Evolutionary conservation across 2,329 filamentous ascomycete genomes (phyloP), one percentile per base, ranked within the genome.

Genomic region (Leptosphaerulina australis): DNA sequence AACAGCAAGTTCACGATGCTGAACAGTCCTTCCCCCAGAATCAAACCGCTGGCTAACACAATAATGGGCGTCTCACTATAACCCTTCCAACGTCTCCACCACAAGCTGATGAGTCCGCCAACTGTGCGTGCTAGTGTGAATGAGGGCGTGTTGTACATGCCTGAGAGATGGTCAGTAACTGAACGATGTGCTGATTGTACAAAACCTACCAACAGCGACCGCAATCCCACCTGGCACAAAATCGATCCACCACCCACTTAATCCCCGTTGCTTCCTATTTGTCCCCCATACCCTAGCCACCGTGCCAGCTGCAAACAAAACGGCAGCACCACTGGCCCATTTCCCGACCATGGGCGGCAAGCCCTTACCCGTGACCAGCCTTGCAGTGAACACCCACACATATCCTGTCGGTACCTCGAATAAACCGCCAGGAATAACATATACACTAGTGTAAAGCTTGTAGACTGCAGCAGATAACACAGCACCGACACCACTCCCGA

Each of bases 141-240:
- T 0, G 91, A 96, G 0, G 94, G 94, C 0, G 93, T 91, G 64
- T 97, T 99, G 75, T 97, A 99, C 85, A 99, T 99, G 38, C 94
- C 88, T 87, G 18, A 3, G 3, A 5, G 4, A 25, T 18, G 7
- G 35, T 59, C 31, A 59, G 39, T 26, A 36, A 14, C n/a, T n/a
- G n/a, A n/a, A n/a, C n/a, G n/a, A n/a, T n/a, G n/a, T n/a, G n/a
- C n/a, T n/a, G n/a, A n/a, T n/a, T n/a, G n/a, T n/a, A 36, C 3
- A 17, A 24, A 14, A 77, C 82, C 71, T 74, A 88, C 87, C 92
- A 64, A 97, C 91, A 29, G 94, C 94, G 15, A 99, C 93, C 2
- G 94, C 93, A 64, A 99, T 97, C 0, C 94, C 94, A 5, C 94
- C 93, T 0, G 94, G 94, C 10, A 99, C 79, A 69, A 84, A 89